A percentile compares a stretch with the other conserved stretches of the same genome.
Evolutionary conservation across 345 rosid species (phyloP).

Genomic region (Corchorus capsularis): DNA sequence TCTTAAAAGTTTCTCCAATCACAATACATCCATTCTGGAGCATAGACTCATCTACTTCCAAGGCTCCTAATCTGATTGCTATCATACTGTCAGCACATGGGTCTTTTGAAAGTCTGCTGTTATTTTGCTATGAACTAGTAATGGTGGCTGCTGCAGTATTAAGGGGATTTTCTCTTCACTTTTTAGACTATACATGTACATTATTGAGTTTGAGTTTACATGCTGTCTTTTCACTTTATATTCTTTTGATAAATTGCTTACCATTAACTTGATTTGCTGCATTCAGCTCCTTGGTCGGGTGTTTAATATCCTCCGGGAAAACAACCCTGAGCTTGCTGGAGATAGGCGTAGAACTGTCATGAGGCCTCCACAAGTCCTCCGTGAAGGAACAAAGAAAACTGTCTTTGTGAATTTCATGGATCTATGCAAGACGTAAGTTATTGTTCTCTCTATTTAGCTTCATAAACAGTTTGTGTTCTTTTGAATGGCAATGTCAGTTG

Average conservation of each 20-base stretch:
- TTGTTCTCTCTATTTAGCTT: background rate
- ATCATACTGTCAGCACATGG: background rate
- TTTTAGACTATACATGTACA: background rate
- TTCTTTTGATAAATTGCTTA: background rate
- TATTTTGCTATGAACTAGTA: background rate
- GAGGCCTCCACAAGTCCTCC: slow-evolving; percentile 98
- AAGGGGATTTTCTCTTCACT: background rate
- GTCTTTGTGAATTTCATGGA: slow-evolving; percentile 95
- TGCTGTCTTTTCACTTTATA: background rate
- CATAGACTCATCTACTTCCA: background rate
- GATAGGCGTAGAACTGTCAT: slow-evolving; percentile 97
- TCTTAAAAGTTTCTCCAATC: background rate
- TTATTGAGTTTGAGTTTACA: background rate
- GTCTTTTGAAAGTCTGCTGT: background rate
- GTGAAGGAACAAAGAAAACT: slow-evolving; percentile 98
- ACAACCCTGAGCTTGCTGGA: slow-evolving; percentile 94
- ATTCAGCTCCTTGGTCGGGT: slow-evolving; percentile 90
- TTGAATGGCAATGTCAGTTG: background rate
- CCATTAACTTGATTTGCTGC: slow-evolving; percentile 10
- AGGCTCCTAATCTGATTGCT: background rate
- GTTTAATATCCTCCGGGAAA: slow-evolving; percentile 85
- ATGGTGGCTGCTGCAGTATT: background rate
- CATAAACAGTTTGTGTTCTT: background rate
- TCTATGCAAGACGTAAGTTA: slow-evolving; percentile 83
- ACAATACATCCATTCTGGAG: background rate